Evolutionary conservation across 1,284 basidiomycete genomes (phyloP).

Genomic region (Cutaneotrichosporon sp.): DNA sequence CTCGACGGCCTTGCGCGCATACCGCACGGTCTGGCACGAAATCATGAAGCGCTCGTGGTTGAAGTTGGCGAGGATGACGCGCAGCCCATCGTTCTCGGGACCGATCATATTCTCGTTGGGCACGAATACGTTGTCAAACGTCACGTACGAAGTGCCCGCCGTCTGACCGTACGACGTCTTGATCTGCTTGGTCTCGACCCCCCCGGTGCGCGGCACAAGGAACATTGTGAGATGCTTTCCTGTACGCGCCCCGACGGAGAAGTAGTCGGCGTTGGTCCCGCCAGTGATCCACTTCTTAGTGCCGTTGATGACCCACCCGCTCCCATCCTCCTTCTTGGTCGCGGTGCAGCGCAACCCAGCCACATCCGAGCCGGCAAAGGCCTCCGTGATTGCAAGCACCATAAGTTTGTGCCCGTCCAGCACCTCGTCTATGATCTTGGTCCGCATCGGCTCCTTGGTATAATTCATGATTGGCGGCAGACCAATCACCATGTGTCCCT

Average conservation of each 20-base stretch:
- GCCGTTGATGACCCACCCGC: conserved; percentile 72
- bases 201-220: conserved; percentile 71
- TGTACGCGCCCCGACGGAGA: conserved; percentile 39
- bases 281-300: conserved; percentile 95
- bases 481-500: conserved; percentile 35
- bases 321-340: conserved; percentile 73
- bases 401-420: conserved; percentile 71
- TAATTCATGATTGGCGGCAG: conserved; percentile 62
- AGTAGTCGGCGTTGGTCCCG: conserved; percentile 58
- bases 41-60: conserved; percentile 35
- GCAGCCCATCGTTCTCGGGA: conserved; percentile 74
- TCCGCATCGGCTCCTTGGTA: conserved; percentile 60
- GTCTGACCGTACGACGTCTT: conserved; percentile 80
- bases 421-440: conserved; percentile 73
- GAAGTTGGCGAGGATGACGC: conserved; percentile 63
- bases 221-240: conserved; percentile 83
- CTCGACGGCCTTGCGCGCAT: conserved; percentile 40
- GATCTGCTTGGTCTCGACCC: conserved; percentile 80
- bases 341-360: conserved; percentile 79
- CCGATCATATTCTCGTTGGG: conserved; percentile 82
- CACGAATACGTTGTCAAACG: conserved; percentile 82
- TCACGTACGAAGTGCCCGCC: conserved; percentile 77
- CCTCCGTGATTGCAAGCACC: conserved; percentile 81
- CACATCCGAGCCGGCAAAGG: conserved; percentile 89
- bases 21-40: conserved; percentile 21